phyloP scores from a whole-genome alignment of 1,284 basidiomycete genomes.

The Moesziomyces antarcticus region DNA sequence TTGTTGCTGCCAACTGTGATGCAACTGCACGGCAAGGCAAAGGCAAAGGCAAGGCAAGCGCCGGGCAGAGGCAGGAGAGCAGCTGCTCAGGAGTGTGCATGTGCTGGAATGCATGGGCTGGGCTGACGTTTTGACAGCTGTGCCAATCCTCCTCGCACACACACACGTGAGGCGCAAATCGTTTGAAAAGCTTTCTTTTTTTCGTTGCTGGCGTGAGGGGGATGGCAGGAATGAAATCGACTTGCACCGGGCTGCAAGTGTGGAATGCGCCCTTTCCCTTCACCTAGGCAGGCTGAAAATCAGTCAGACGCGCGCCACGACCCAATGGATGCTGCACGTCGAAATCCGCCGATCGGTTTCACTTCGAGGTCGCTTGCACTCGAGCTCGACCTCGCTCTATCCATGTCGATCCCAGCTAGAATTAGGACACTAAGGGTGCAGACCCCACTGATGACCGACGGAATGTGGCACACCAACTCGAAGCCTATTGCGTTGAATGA shows the following conservation, averaged over 20 bases:
- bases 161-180: slow-evolving; percentile 4
- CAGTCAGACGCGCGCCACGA: neutral
- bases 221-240: neutral
- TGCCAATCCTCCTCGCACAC: too few relatives aligned
- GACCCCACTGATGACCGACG: too few relatives aligned
- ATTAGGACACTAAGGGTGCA: too few relatives aligned
- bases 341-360: slow-evolving; percentile 36
- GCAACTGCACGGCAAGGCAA: slow-evolving; percentile 1
- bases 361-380: neutral
- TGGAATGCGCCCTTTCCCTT: slow-evolving; percentile 12
- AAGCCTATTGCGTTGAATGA: neutral
- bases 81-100: slow-evolving; percentile 9
- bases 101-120: slow-evolving; percentile 1
- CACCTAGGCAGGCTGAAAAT: too few relatives aligned
- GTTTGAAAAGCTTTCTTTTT: neutral
- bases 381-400: neutral
- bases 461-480: neutral
- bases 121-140: neutral
- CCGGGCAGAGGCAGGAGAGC: neutral
- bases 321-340: slow-evolving; percentile 32
- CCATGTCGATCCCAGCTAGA: neutral
- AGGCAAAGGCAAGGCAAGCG: neutral
- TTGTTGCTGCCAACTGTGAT: neutral
- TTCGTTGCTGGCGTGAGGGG: too few relatives aligned
- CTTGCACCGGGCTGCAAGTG: slow-evolving; percentile 6